Base-by-base conservation (phyloP, 306 rosid genomes). In the Rubus idaeus region DNA sequence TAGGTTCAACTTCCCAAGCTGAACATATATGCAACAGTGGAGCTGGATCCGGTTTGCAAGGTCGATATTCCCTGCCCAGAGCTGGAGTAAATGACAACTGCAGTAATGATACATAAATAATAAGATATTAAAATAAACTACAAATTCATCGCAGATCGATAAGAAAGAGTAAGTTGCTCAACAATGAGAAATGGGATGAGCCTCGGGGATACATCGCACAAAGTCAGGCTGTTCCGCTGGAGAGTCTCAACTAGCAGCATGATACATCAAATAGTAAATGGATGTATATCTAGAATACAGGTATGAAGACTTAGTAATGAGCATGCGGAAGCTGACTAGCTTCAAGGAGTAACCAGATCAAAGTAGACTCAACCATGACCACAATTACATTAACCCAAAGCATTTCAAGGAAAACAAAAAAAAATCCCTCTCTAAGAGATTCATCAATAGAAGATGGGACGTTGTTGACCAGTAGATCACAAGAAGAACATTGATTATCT, bases 51-150 rank as follows among this genome's bases (percentile, higher is more conserved):
- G 97, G 98, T 86, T 92, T 95, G 77, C 79, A 95, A 49, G 97
- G 95, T 67, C 87, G 89, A 77, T 89, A 92, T 52, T 95, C 98
- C 88, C 98, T 84, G 87, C 93, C 88, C 68, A 90, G 82, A 55
- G 98, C 97, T 16, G 98, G 98, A 81, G 85, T 82, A 86, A 95
- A 95, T 30, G 74, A 77, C 79, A 85, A 79, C 98, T 95, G 97
- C 91, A 87, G 79, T 49, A 83, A 76, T 47, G 73, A 81, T 69
- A 74, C 44, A 57, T 44, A 51, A 62, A 63, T 46, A 62, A 3
- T 8, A 55, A 8, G 7, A 37, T 13, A 70, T 18, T 4, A 41
- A 35, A 30, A 30, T 30, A 1, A 1, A 30, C 2, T 30, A 30
- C 35, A 30, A 30, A 30, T 30, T 30, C 35, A 30, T 30, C 35